phyloP scores from a whole-genome alignment of 768 basidiomycete genomes.

The Cystobasidium onofrii region DNA sequence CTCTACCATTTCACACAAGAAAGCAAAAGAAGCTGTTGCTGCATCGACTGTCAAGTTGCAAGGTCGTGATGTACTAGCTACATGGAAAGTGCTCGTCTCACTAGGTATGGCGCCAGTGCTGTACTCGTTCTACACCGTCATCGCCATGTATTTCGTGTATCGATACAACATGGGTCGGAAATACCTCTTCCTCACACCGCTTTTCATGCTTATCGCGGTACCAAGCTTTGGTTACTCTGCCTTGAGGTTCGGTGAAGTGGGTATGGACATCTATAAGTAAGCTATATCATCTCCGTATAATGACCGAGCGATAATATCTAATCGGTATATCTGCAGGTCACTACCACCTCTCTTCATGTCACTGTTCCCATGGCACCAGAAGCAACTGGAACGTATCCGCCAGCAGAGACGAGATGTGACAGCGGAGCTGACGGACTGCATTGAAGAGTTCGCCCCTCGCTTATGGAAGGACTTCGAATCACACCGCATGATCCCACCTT shows the following conservation, averaged over 20 bases:
- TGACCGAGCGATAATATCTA: not conserved
- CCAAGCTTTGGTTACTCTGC: conserved; percentile 88
- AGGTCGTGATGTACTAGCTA: conserved; percentile 90
- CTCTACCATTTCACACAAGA: conserved; percentile 73
- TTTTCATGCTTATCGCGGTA: conserved; percentile 62
- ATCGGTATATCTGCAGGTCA: conserved; percentile 56
- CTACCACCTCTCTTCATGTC: conserved; percentile 80
- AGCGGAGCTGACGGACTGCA: conserved; percentile 57
- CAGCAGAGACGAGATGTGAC: conserved; percentile 57
- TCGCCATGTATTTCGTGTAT: conserved; percentile 66
- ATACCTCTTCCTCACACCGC: conserved; percentile 66
- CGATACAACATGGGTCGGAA: conserved; percentile 58
- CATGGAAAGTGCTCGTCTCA: conserved; percentile 94
- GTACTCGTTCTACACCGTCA: conserved; percentile 70
- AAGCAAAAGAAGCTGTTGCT: conserved; percentile 92
- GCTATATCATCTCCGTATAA: conserved; percentile 40
- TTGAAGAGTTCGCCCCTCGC: conserved; percentile 48
- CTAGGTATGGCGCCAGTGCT: conserved; percentile 80
- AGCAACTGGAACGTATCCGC: conserved; percentile 52
- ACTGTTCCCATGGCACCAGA: conserved; percentile 68
- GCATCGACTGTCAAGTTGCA: conserved; percentile 91
- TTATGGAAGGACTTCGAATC: conserved; percentile 57
- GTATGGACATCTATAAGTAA: conserved; percentile 92
- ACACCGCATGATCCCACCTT: conserved; percentile 45
- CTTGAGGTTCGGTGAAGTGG: conserved; percentile 94